Conservation (phyloP, 2,329 filamentous ascomycete genomes). For the Penicillium olsonii region DNA sequence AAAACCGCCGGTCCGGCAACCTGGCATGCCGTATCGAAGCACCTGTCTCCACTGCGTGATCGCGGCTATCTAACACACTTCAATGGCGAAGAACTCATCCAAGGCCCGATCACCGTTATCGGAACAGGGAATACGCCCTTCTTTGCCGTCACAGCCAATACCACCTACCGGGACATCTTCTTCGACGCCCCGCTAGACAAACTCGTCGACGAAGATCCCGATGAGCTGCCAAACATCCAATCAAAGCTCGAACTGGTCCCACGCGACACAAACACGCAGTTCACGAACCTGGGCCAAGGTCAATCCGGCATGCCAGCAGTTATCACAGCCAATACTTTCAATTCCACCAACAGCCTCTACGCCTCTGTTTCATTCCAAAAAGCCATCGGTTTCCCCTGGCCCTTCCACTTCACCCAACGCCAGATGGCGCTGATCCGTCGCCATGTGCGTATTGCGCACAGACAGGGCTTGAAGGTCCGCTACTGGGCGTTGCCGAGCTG, state of each 20-base stretch:
- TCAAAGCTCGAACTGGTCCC: not conserved
- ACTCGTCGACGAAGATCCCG: slow-evolving; percentile 27
- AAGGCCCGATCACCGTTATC: slow-evolving; percentile 55
- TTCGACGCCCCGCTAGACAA: slow-evolving; percentile 55
- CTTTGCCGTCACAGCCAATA: slow-evolving; percentile 48
- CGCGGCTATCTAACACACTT: slow-evolving; percentile 54
- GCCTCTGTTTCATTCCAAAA: slow-evolving; percentile 56
- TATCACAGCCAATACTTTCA: slow-evolving; percentile 46
- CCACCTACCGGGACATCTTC: slow-evolving; percentile 56
- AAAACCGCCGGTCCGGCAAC: slow-evolving; percentile 43
- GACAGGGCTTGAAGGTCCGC: slow-evolving; percentile 55
- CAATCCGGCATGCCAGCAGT: slow-evolving; percentile 41
- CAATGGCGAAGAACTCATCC: slow-evolving; percentile 44
- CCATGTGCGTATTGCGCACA: slow-evolving; percentile 56
- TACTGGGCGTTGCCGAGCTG: slow-evolving; percentile 61
- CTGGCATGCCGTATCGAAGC: slow-evolving; percentile 40
- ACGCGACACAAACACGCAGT: not conserved
- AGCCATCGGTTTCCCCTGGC: slow-evolving; percentile 53
- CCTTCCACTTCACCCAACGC: slow-evolving; percentile 46
- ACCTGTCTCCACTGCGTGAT: slow-evolving; percentile 51
- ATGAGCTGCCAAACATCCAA: not conserved
- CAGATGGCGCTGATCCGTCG: slow-evolving; percentile 52
- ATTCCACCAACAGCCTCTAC: slow-evolving; percentile 58
- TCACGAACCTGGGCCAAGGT: slow-evolving; percentile 46
- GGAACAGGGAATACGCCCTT: slow-evolving; percentile 57